phyloP scores from a whole-genome alignment of 2,329 filamentous ascomycete species.

The Diplodia mutila region DNA sequence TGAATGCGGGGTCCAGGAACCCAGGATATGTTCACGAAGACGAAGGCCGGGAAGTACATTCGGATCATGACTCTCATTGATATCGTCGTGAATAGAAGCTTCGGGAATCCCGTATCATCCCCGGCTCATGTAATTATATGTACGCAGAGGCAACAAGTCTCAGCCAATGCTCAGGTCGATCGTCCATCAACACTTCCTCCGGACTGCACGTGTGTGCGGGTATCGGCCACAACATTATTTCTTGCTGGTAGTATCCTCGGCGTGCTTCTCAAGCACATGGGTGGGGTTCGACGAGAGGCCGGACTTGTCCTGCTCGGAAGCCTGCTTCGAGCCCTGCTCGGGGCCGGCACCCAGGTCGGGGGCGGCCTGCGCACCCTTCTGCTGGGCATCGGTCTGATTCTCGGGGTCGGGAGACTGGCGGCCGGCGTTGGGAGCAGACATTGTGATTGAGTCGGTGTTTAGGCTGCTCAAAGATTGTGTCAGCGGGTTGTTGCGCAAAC shows the following conservation, averaged over 20 bases:
- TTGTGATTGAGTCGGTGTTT: conserved; percentile 48
- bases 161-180: too few species aligned
- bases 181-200: not conserved
- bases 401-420: conserved; percentile 79
- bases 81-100: not conserved
- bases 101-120: not conserved
- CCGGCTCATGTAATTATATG: not conserved
- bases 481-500: not conserved
- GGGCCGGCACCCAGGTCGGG: conserved; percentile 55
- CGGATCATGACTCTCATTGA: conserved; percentile 2
- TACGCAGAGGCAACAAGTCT: not conserved
- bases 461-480: conserved; percentile 18
- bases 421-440: conserved; percentile 69
- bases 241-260: conserved; percentile 66
- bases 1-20: not conserved
- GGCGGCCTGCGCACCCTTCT: conserved; percentile 61
- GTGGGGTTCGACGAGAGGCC: conserved; percentile 67
- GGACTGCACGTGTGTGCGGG: not conserved
- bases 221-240: conserved; percentile 26
- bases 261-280: conserved; percentile 63
- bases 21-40: not conserved
- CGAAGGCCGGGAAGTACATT: not conserved
- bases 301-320: conserved; percentile 55
- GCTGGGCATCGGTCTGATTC: conserved; percentile 67
- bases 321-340: conserved; percentile 53